phyloP scores from a whole-genome alignment of 352 stramenopile genomes.

The Phytophthora fragariaefolia region DNA sequence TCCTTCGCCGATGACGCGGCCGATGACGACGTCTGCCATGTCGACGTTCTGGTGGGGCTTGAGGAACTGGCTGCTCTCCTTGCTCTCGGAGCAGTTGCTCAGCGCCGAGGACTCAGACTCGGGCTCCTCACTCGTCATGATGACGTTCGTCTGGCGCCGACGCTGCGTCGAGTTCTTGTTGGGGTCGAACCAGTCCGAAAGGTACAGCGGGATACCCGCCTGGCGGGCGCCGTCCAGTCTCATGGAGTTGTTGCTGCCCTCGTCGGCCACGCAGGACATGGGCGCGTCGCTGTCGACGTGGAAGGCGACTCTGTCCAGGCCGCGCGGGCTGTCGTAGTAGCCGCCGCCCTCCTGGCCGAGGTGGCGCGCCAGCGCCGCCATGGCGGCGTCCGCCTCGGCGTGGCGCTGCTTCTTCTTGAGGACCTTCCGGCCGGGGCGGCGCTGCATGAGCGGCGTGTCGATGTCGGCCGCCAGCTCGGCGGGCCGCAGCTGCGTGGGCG shows the following conservation, averaged over 20 bases:
- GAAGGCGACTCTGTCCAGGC: constrained; percentile 12
- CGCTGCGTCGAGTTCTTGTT: constrained; percentile 35
- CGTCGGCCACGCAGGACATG: constrained; percentile 41
- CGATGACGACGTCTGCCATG: constrained; percentile 64
- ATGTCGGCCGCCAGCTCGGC: constrained; percentile 37
- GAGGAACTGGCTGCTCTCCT: constrained; percentile 35
- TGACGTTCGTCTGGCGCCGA: constrained; percentile 35
- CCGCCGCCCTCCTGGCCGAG: constrained; percentile 42
- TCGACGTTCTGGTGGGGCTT: constrained; percentile 62
- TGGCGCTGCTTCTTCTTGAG: constrained; percentile 46
- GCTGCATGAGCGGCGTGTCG: constrained; percentile 36
- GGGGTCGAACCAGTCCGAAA: constrained; percentile 55
- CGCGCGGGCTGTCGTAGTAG: constrained; percentile 39
- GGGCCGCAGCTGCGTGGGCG: constrained; percentile 40
- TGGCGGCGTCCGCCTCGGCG: constrained; percentile 27
- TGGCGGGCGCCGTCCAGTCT: constrained; percentile 58
- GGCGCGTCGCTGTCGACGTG: constrained; percentile 35
- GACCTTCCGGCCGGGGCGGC: constrained; percentile 32
- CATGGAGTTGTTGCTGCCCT: constrained; percentile 56
- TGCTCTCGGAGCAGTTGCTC: constrained; percentile 15
- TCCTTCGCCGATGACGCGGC: constrained; percentile 72
- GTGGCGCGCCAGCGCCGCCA: constrained; percentile 29
- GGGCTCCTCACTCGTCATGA: constrained; percentile 35
- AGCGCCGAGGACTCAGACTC: constrained; percentile 26
- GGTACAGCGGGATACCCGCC: constrained; percentile 69